These are phyloP conservation scores for Astragalus glycyphyllos DNA, from an alignment of 306 rosid genomes.

Conservation along the genomic window DNA sequence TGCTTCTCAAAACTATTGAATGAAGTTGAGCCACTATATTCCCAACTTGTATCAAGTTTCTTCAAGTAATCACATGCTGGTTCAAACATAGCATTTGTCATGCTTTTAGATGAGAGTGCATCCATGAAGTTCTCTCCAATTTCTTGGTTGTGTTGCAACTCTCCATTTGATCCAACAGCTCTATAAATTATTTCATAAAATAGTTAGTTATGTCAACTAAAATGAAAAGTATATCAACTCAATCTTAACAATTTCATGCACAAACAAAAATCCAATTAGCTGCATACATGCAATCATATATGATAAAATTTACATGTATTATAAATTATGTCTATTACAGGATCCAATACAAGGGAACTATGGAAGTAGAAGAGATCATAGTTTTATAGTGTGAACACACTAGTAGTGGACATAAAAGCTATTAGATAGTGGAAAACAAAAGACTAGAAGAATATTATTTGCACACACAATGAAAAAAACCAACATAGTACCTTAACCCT, in stretches of 20 bases:
- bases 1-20: conserved; percentile 66
- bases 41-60: conserved; percentile 74
- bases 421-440: conserved; percentile 30
- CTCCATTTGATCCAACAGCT: conserved; percentile 66
- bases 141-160: conserved; percentile 55
- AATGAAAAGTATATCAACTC: conserved; percentile 4
- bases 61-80: conserved; percentile 84
- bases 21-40: conserved; percentile 53
- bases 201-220: neutral
- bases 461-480: conserved; percentile 6
- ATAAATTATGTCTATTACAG: too few species aligned
- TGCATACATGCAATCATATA: conserved; percentile 1
- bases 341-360: neutral
- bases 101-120: conserved; percentile 66
- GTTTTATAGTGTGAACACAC: conserved; percentile 28
- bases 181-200: conserved; percentile 44
- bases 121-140: conserved; percentile 70
- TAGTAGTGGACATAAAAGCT: conserved; percentile 18
- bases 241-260: neutral
- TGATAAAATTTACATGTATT: neutral
- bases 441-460: conserved; percentile 29
- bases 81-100: conserved; percentile 57
- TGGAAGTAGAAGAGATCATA: conserved; percentile 17
- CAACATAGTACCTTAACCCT: conserved; percentile 33
- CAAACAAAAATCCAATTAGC: neutral